Percentiles rank a stretch among this genome's conserved stretches.
Conservation (phyloP, 2,329 filamentous ascomycete genomes). For the Trematosphaeria pertusa region DNA sequence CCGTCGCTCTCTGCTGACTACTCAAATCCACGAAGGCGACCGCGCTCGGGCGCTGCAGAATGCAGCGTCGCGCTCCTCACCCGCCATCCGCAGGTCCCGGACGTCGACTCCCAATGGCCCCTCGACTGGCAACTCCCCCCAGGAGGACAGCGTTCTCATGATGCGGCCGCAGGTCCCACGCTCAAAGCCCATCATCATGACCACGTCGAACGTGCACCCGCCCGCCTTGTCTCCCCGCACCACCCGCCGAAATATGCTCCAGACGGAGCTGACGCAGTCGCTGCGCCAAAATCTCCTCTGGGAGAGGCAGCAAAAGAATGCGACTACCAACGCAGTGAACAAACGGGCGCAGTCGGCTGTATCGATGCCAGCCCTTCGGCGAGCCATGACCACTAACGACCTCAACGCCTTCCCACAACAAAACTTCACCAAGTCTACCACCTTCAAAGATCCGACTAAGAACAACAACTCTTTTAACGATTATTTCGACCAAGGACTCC, state of each 20-base stretch:
- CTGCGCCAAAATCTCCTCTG: conserved; percentile 89
- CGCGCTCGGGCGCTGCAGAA: conserved; percentile 73
- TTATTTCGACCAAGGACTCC: conserved; percentile 82
- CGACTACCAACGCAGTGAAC: conserved; percentile 84
- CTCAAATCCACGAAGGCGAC: conserved; percentile 83
- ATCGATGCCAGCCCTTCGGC: conserved; percentile 39
- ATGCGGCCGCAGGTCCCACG: conserved; percentile 65
- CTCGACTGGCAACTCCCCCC: conserved; percentile 66
- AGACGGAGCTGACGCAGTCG: conserved; percentile 91
- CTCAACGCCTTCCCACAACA: conserved; percentile 74
- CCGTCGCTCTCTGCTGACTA: conserved; percentile 85
- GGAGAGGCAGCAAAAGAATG: conserved; percentile 94
- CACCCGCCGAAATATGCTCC: conserved; percentile 92
- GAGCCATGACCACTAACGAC: conserved; percentile 70
- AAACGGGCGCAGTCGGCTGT: conserved; percentile 80
- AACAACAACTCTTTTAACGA: conserved; percentile 77
- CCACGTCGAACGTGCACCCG: conserved; percentile 71
- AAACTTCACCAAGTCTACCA: conserved; percentile 58
- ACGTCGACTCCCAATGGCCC: conserved; percentile 73
- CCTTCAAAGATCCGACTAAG: conserved; percentile 63
- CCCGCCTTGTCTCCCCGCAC: conserved; percentile 88
- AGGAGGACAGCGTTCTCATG: conserved; percentile 64
- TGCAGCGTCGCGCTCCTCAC: conserved; percentile 65
- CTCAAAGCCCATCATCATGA: conserved; percentile 82
- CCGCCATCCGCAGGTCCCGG: conserved; percentile 64